Evolutionary conservation across 1,284 basidiomycete genomes (phyloP), one percentile per base, ranked within the genome.

Genomic region (Apiotrichum siamense): DNA sequence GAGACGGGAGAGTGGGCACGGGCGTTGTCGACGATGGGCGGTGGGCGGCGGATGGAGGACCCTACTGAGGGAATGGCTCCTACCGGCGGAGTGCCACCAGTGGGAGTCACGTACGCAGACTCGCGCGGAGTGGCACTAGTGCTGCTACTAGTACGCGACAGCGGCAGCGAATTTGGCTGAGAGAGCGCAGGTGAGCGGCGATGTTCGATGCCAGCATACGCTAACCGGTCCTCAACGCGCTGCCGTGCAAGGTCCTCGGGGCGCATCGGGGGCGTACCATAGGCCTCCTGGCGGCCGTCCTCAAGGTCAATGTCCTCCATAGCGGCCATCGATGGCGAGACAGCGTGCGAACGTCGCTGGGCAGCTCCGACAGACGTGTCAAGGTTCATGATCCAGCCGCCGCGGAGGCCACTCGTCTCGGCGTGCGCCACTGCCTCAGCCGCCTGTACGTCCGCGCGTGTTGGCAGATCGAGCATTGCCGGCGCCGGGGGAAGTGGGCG

Each of bases 261-360:
- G 11, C 46, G 54, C 55, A 65, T 60, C 10, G 52, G 55, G 2
- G 65, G 62, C 7, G 63, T 61, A 11, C 72, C 72, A 37, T 71
- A 70, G 21, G 52, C 43, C 37, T 71, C 66, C 3, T 48, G 52
- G 24, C 62, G 60, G 7, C 74, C 74, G 31, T 66, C 67, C 58
- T 76, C 74, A 29, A 76, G 64, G 57, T 76, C 74, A 47, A 75
- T 73, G 54, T 75, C 71, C 18, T 72, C 73, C 74, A 75, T 74
- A 31, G 66, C 71, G 11, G 57, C 52, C 18, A 58, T 47, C n/a
- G 55, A 51, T 3, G 49, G 52, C 18, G 44, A 47, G 15, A 46
- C 41, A 23, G 37, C 36, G 41, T 55, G 47, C 7, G 58, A 50
- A 32, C 55, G 55, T 20, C 63, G 60, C 35, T 44, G 18, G 12